These are phyloP conservation scores for Ilex paraguariensis DNA, from an alignment of 305 asterid genomes.

Conservation along the genomic window DNA sequence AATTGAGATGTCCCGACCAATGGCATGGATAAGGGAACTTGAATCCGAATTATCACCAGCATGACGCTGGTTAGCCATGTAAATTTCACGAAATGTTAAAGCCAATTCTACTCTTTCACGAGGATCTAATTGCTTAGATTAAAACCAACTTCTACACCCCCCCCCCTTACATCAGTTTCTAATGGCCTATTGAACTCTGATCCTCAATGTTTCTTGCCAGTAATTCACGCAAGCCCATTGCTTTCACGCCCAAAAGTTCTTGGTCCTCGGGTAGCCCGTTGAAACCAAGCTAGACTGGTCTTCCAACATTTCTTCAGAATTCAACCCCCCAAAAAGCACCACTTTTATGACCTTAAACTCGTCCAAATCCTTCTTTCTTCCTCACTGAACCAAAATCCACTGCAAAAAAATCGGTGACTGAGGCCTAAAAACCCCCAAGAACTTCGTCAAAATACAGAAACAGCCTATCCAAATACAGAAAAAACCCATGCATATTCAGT, in stretches of 20 bases:
- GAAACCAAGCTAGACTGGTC: conserved; percentile 62
- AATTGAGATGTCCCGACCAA: conserved; percentile 79
- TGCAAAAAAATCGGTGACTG: conserved; percentile 27
- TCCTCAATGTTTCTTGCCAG: conserved; percentile 36
- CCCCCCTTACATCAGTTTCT: conserved; percentile 34
- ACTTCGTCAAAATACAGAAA: conserved; percentile 7
- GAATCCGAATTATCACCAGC: conserved; percentile 50
- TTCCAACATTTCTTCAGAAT: conserved; percentile 63
- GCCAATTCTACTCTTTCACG: conserved; percentile 19
- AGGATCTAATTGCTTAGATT: conserved; percentile 29
- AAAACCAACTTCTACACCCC: conserved; percentile 23
- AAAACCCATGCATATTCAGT: too few relatives aligned
- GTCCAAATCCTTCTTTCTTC: conserved; percentile 16
- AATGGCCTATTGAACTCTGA: conserved; percentile 48
- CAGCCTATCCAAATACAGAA: conserved; percentile 5
- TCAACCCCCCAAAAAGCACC: conserved; percentile 25
- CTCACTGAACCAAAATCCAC: conserved; percentile 22
- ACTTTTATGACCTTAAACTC: conserved; percentile 10
- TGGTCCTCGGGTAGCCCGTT: conserved; percentile 51
- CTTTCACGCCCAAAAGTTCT: conserved; percentile 46
- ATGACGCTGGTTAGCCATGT: conserved; percentile 21
- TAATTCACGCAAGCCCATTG: conserved; percentile 55
- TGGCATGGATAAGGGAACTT: conserved; percentile 53
- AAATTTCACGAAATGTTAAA: conserved; percentile 33
- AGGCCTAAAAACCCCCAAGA: conserved; percentile 15